Evolutionary conservation across 306 rosid genomes (phyloP).

Genomic region (Geum urbanum): DNA sequence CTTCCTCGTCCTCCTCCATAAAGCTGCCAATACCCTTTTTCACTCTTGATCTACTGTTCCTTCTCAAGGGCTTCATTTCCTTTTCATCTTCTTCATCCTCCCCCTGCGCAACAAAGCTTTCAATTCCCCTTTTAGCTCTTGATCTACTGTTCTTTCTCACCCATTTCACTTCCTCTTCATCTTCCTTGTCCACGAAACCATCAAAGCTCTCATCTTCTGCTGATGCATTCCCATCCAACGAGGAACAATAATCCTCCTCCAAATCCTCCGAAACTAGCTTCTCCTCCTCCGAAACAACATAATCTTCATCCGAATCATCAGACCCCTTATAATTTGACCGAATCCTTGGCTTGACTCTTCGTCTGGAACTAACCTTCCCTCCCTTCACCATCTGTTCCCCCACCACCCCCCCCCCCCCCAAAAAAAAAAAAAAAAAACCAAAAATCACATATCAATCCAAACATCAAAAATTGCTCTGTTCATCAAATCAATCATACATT

Average conservation of each 20-base stretch:
- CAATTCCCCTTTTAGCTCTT: constrained; percentile 33
- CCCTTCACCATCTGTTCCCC: constrained; percentile 85
- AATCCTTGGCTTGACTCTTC: constrained; percentile 37
- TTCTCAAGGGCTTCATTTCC: constrained; percentile 31
- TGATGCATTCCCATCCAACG: constrained; percentile 56
- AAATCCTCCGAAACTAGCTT: constrained; percentile 54
- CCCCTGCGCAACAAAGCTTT: constrained; percentile 20
- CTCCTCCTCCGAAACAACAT: constrained; percentile 68
- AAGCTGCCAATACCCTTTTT: not conserved
- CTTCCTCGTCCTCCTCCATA: constrained; percentile 26
- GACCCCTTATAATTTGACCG: constrained; percentile 51
- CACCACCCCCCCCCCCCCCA: too few relatives aligned
- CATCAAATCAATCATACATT: constrained; percentile 20
- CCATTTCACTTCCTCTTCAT: constrained; percentile 38
- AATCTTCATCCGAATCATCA: constrained; percentile 95
- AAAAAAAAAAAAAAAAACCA: not conserved
- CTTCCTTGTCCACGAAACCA: constrained; percentile 33
- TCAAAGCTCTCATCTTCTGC: constrained; percentile 69
- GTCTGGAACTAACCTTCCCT: constrained; percentile 53
- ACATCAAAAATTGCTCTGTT: not conserved
- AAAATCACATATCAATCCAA: constrained; percentile 18
- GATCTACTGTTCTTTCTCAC: constrained; percentile 45
- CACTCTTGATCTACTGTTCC: constrained; percentile 23
- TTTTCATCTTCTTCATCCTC: constrained; percentile 24
- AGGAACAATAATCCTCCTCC: constrained; percentile 54